Evolutionary conservation across 805 yeast species (phyloP).

Genomic region (Candida verbasci): DNA sequence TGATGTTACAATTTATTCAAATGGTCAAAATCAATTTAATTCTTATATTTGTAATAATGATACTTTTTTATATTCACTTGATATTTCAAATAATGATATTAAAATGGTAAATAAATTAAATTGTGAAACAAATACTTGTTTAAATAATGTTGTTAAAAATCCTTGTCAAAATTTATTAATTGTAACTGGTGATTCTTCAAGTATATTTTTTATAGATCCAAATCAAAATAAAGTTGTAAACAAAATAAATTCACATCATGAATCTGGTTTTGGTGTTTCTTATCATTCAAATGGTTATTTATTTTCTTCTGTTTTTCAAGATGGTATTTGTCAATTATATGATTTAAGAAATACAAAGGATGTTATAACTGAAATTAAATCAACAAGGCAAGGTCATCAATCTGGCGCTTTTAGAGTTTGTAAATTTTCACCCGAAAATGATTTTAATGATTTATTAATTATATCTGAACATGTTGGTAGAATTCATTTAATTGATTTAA

Average conservation of each 20-base stretch:
- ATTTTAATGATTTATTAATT: conserved; percentile 70
- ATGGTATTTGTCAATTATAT: conserved; percentile 73
- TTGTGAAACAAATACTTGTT: conserved; percentile 54
- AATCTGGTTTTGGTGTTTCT: conserved; percentile 78
- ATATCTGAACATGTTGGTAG: conserved; percentile 83
- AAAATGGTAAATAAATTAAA: conserved; percentile 40
- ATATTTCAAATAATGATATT: conserved; percentile 46
- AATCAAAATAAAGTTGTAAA: conserved; percentile 22
- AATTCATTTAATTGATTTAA: conserved; percentile 77
- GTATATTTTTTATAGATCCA: conserved; percentile 55
- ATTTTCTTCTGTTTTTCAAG: conserved; percentile 81
- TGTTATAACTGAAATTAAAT: conserved; percentile 52
- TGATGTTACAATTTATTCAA: conserved; percentile 55
- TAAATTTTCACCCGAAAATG: conserved; percentile 43
- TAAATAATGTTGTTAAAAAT: conserved; percentile 69
- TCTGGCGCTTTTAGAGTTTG: conserved; percentile 67
- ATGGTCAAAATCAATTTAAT: conserved; percentile 35
- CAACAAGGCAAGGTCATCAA: conserved; percentile 53
- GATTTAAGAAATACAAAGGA: conserved; percentile 60
- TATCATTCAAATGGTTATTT: conserved; percentile 71
- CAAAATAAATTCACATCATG: conserved; percentile 56
- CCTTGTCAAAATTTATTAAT: conserved; percentile 35
- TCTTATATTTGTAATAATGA: conserved; percentile 85
- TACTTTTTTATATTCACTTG: conserved; percentile 60
- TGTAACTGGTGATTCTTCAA: conserved; percentile 75